phyloP scores from a whole-genome alignment of 1,139 yeast genomes.

The Candida sp. region DNA sequence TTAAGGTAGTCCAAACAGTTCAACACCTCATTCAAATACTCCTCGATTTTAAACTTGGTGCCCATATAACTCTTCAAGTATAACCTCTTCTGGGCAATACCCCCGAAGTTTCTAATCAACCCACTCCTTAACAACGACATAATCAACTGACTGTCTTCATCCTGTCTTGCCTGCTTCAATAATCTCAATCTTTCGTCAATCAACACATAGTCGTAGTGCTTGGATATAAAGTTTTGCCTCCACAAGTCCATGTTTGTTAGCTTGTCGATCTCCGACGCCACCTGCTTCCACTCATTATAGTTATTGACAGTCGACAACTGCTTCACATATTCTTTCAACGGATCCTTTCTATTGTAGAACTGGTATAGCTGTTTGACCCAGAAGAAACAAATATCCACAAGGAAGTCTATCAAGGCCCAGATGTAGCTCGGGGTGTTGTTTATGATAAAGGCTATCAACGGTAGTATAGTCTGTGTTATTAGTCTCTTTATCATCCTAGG shows the following conservation, averaged over 20 bases:
- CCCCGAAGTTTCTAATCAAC: conserved; percentile 87
- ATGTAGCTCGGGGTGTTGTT: conserved; percentile 63
- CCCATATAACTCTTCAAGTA: conserved; percentile 88
- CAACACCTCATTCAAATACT: conserved; percentile 78
- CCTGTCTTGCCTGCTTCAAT: conserved; percentile 63
- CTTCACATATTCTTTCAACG: conserved; percentile 42
- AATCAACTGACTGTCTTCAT: conserved; percentile 60
- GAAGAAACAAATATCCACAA: conserved; percentile 61
- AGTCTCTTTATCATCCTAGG: conserved; percentile 2
- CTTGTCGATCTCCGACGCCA: conserved; percentile 64
- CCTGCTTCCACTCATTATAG: conserved; percentile 65
- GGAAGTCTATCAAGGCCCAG: conserved; percentile 65
- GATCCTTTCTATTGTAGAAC: conserved; percentile 43
- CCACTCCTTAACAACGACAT: conserved; percentile 83
- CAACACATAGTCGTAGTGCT: conserved; percentile 82
- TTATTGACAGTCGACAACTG: conserved; percentile 46
- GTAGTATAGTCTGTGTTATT: conserved; percentile 8
- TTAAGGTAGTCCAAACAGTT: conserved; percentile 64
- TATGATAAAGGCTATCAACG: conserved; percentile 16
- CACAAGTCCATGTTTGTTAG: conserved; percentile 75
- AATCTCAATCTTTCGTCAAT: conserved; percentile 75
- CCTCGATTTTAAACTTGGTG: conserved; percentile 87
- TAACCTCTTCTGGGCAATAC: conserved; percentile 79
- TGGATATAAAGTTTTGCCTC: conserved; percentile 87
- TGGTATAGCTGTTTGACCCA: conserved; percentile 54